Percentiles rank a stretch among this genome's conserved stretches.
Evolutionary conservation across 441 rosid species (phyloP).

Genomic region (Mallotus repandus): DNA sequence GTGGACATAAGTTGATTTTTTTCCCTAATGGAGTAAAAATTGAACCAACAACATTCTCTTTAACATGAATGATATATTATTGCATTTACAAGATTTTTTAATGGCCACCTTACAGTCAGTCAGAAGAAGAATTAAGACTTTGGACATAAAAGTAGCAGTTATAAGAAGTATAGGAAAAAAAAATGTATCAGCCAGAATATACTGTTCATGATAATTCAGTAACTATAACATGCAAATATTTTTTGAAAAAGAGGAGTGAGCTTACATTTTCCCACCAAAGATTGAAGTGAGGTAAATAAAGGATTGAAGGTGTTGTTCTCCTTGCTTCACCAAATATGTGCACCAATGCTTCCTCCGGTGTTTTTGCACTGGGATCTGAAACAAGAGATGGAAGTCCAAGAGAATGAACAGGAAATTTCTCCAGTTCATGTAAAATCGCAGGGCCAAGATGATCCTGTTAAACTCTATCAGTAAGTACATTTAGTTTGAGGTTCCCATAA

Average conservation of each 20-base stretch:
- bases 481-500: slow-evolving; percentile 39
- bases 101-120: neutral
- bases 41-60: neutral
- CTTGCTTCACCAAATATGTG: slow-evolving; percentile 99
- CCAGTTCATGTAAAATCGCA: slow-evolving; percentile 93
- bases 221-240: neutral
- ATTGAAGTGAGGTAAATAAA: slow-evolving; percentile 84
- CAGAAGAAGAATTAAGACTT: neutral
- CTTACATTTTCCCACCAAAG: slow-evolving; percentile 99
- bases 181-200: neutral
- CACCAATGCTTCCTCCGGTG: slow-evolving; percentile 98
- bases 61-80: neutral
- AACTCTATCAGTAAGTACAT: slow-evolving; percentile 74
- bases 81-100: neutral
- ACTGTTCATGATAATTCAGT: neutral
- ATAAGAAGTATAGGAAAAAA: neutral
- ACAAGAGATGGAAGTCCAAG: slow-evolving; percentile 98
- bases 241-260: slow-evolving; percentile 14
- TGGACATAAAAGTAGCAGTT: neutral
- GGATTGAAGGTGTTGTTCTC: slow-evolving; percentile 94
- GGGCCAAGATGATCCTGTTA: slow-evolving; percentile 99
- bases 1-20: neutral
- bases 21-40: neutral
- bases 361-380: slow-evolving; percentile 99
- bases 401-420: slow-evolving; percentile 96